A percentile compares a stretch with the other conserved stretches of the same genome.
These are phyloP conservation scores for Cantharellus cinnabarinus DNA, from an alignment of 768 basidiomycete species.

Conservation along the genomic window DNA sequence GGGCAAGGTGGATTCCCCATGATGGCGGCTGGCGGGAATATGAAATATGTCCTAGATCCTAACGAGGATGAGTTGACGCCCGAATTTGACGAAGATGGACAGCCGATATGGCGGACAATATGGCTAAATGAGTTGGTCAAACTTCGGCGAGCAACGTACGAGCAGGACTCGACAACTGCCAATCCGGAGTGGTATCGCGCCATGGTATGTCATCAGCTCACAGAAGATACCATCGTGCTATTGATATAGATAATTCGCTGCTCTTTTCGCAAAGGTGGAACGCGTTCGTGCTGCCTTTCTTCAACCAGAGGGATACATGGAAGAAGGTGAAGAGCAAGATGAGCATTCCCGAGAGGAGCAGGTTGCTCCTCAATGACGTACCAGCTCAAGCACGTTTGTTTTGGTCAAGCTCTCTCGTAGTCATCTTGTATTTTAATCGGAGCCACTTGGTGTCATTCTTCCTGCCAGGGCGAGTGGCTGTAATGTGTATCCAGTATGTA, in stretches of 20 bases:
- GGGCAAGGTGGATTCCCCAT: not conserved
- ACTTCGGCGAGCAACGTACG: constrained; percentile 49
- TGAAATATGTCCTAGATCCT: not conserved
- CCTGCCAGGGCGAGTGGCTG: no score
- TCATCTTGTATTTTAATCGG: no score
- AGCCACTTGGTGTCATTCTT: no score
- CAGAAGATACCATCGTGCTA: not conserved
- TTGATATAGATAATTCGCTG: not conserved
- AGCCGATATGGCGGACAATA: constrained; percentile 38
- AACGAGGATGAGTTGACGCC: not conserved
- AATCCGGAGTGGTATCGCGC: constrained; percentile 57
- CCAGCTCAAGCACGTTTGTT: no score
- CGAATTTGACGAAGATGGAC: not conserved
- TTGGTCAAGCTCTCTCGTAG: no score
- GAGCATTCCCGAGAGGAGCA: not conserved
- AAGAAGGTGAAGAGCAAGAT: not conserved
- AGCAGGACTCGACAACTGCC: constrained; percentile 68
- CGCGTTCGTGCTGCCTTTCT: not conserved
- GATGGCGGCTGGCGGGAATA: not conserved
- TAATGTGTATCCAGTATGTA: no score
- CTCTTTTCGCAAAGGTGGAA: not conserved
- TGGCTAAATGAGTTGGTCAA: constrained; percentile 65
- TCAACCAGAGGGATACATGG: not conserved
- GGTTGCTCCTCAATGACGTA: no score
- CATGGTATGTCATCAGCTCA: not conserved